Base-by-base conservation (phyloP, 1,284 basidiomycete species). In the Pseudomicrostroma phylloplanum region DNA sequence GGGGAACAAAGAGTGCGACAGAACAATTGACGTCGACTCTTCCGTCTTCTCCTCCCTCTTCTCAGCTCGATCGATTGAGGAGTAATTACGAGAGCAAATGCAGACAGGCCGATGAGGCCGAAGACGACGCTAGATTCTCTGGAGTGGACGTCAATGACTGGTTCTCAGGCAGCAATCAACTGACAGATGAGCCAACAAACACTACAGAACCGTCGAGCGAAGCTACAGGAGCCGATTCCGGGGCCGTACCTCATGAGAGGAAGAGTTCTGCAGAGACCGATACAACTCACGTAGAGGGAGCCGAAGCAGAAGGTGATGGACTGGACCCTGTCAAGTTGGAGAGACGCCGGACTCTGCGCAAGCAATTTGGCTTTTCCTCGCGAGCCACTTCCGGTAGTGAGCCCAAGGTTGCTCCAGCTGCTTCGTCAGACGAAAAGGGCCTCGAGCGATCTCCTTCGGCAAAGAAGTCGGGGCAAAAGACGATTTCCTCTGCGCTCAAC, bases 91-190 rank as follows among this genome's bases (percentile, higher is more conserved):
- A 77, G 64, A 56, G 60, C 62, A 76, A 76, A 61, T 77, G 76
- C 57, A 61, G 71, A 21, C 62, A 61, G 2, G 76, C 76, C 9
- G 76, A 78, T 53, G 76, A 78, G 60, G 76, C 76, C 2, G 76
- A 77, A 36, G 76, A 78, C 54, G 76, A 77, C 62, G 74, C 66
- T 1, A 65, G 71, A 9, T 78, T 78, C 56, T 76, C 76, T 15
- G 60, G 60, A 23, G 40, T 61, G 6, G 55, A 57, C 21, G 46
- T 46, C 17, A 25, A 21, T 7, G 51, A 19, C 2, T 17, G 19
- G 13, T 36, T 36, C 30, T 36, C 30, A 36, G 43, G 21, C 6
- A 12, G 6, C 15, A 21, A 13, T 21, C 17, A 48, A 21, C 6
- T n/a, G 6, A 21, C 43, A 4, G 51, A 54, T 6, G 51, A 54